These are phyloP conservation scores for Camellia lanceoleosa DNA, from an alignment of 148 eudicot species.

Conservation along the genomic window DNA sequence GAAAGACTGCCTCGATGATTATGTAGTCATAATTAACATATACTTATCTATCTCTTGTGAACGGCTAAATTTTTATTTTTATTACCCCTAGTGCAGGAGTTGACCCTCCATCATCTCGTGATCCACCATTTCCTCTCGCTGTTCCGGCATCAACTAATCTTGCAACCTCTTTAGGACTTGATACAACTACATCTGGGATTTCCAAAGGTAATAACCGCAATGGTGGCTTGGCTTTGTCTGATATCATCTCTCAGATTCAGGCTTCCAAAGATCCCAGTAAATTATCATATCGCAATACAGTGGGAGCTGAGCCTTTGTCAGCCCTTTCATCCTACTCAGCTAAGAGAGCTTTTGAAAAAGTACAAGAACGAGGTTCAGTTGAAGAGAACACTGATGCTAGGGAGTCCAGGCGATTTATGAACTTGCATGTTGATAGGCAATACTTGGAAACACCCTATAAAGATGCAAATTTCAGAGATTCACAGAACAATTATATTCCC, in stretches of 20 bases:
- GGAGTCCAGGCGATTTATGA: constrained; percentile 63
- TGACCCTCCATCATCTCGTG: constrained; percentile 98
- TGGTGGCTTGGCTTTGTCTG: constrained; percentile 71
- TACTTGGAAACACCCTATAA: constrained; percentile 58
- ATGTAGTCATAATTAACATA: not conserved
- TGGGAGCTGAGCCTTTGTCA: constrained; percentile 55
- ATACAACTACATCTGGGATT: constrained; percentile 52
- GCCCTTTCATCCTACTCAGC: constrained; percentile 54
- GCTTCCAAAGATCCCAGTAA: constrained; percentile 78
- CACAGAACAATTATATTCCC: constrained; percentile 67
- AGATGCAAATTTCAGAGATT: constrained; percentile 64
- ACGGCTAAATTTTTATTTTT: constrained; percentile 38
- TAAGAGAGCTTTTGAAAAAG: constrained; percentile 65
- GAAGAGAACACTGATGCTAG: constrained; percentile 60
- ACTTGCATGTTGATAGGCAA: constrained; percentile 66
- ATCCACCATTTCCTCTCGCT: constrained; percentile 94
- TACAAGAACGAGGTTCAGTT: constrained; percentile 57
- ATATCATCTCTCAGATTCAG: constrained; percentile 72
- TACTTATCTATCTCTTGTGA: constrained; percentile 22
- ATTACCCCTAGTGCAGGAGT: constrained; percentile 93
- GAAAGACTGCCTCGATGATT: constrained; percentile 2
- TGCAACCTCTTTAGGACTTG: constrained; percentile 54
- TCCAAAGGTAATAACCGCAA: constrained; percentile 58
- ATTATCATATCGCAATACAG: constrained; percentile 45
- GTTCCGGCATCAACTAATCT: constrained; percentile 87